Base-by-base conservation (phyloP, 179 eudicot species). In the Camellia oleifera region DNA sequence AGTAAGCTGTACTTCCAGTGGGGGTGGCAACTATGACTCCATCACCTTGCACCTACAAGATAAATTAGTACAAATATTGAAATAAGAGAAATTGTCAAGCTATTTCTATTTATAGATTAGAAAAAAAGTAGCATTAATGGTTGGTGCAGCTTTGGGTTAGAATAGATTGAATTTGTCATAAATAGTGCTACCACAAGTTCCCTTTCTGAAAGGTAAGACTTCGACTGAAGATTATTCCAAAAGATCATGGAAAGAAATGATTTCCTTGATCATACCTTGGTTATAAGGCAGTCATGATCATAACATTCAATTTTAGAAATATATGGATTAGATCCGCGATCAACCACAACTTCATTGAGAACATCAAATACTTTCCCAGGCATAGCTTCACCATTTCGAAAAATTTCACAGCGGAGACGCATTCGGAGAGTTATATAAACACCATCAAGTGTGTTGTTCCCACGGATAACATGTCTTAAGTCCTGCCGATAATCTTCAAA, bases 291-390 rank as follows among this genome's bases (percentile, higher is more conserved):
- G 75, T 92, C 96, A 80, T 96, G 98, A 85, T 96, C 99, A 77
- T 90, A 96, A 61, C 99, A 96, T 84, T 96, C 99, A 65, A 96
- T 90, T 85, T 96, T 96, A 2, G 99, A 96, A 74, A 96, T 88
- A 83, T 96, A 94, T 9, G 99, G 99, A 85, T 94, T 96, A 40
- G 99, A 96, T 76, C 99, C 99, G 74, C 99, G 99, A 86, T 96
- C 99, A 85, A 96, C 94, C 82, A 96, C 98, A 54, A 96, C 87
- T 87, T 94, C 99, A 78, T 96, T 96, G 67, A 96, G 88, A 85
- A 96, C 91, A 81, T 96, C 97, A 88, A 94, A 96, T 48, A 96
- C 85, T 92, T 96, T 96, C 40, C 98, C 99, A 42, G 97, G 96
- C 94, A 96, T 78, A 74, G 94, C 87, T 83, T 89, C 92, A 74